These are phyloP conservation scores for Ceraceosorus guamensis DNA, from an alignment of 1,284 basidiomycete genomes.

Conservation along the genomic window DNA sequence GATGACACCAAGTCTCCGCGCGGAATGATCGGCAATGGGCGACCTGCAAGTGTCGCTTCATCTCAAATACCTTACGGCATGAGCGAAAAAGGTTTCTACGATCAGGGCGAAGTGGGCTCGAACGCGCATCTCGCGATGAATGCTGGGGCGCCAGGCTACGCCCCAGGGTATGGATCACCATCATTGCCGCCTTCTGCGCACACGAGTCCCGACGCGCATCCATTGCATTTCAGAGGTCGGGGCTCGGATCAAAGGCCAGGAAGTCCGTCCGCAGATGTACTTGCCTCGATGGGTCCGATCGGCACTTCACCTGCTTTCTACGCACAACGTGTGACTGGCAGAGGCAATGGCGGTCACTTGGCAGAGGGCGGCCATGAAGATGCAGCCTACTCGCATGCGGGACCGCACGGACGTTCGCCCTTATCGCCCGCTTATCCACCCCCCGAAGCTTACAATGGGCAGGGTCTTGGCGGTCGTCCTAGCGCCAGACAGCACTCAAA, in stretches of 20 bases:
- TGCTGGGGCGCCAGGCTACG: slow-evolving; percentile 17
- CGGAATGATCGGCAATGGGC: slow-evolving; percentile 16
- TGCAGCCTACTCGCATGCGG: neutral
- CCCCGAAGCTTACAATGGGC: slow-evolving; percentile 1
- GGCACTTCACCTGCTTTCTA: slow-evolving; percentile 31
- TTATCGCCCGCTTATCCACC: slow-evolving; percentile 13
- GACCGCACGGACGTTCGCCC: neutral
- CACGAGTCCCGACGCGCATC: slow-evolving; percentile 12
- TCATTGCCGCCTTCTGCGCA: slow-evolving; percentile 9
- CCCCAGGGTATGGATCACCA: slow-evolving; percentile 1
- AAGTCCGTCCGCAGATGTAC: neutral
- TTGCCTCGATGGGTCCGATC: slow-evolving; percentile 32
- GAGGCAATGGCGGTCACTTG: neutral
- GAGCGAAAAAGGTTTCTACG: slow-evolving; percentile 7
- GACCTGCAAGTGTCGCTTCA: slow-evolving; percentile 20
- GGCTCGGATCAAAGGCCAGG: neutral
- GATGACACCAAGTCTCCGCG: slow-evolving; percentile 52
- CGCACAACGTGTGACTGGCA: slow-evolving; percentile 19
- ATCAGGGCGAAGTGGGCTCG: slow-evolving; percentile 21
- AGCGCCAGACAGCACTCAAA: slow-evolving; percentile 7
- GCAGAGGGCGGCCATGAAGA: slow-evolving; percentile 4
- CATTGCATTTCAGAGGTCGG: slow-evolving; percentile 12
- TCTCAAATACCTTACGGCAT: slow-evolving; percentile 3
- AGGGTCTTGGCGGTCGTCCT: too few species aligned
- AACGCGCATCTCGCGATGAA: slow-evolving; percentile 29